A percentile compares a stretch with the other conserved stretches of the same genome.
Conservation (phyloP, 306 rosid species). For the Spatholobus suberectus region DNA sequence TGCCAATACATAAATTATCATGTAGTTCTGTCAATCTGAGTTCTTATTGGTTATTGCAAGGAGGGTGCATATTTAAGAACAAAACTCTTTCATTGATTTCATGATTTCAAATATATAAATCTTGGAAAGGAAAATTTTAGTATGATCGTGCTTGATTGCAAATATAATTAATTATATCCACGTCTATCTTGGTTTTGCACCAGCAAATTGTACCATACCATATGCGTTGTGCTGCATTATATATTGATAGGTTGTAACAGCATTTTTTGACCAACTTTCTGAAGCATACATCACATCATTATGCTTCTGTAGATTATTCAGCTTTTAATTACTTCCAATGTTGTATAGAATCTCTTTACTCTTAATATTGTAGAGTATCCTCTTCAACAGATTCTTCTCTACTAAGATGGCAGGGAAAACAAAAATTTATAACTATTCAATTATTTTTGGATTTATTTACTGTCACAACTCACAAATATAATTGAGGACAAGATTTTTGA, state of each 20-base stretch:
- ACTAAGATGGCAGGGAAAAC: background rate
- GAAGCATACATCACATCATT: background rate
- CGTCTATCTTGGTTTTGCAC: background rate
- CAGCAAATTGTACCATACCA: slow-evolving; percentile 4
- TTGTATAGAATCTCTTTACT: background rate
- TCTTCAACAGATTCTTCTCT: background rate
- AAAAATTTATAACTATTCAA: slow-evolving; percentile 1
- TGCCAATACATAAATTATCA: background rate
- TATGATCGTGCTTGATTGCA: background rate
- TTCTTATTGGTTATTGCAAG: background rate
- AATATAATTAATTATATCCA: background rate
- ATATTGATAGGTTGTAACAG: background rate
- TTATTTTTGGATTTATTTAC: background rate
- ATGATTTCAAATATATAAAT: background rate
- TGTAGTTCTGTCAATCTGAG: background rate
- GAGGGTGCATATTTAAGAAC: slow-evolving; percentile 7
- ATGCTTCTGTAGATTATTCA: slow-evolving; percentile 7
- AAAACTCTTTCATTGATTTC: slow-evolving; percentile 18
- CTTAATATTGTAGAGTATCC: background rate
- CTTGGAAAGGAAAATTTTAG: slow-evolving; percentile 6
- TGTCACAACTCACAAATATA: background rate
- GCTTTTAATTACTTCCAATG: background rate
- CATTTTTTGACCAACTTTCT: background rate
- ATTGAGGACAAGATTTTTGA: slow-evolving; percentile 26
- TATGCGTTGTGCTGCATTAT: slow-evolving; percentile 1